Evolutionary conservation across 2,329 filamentous ascomycete species (phyloP), one percentile per base, ranked within the genome.

Genomic region (Xylariaceae sp.): DNA sequence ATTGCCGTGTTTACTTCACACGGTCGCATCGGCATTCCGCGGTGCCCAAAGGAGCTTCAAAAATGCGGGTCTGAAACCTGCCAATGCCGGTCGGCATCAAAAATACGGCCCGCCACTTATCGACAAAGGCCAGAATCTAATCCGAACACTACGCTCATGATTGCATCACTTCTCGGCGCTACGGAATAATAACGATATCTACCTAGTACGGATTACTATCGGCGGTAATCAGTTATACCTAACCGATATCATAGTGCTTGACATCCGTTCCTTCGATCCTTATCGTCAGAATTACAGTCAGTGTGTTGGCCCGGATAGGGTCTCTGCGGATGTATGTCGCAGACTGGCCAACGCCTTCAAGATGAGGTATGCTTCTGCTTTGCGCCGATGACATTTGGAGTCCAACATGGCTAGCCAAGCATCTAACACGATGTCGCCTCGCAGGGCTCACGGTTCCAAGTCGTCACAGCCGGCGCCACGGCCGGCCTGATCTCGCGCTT

Each of bases 401-500:
- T 45, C 3, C 42, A 45, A 6, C 4, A 51, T 18, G 18, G 30
- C 11, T 15, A 17, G 10, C 8, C 13, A 42, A 52, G 53, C 10
- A 17, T 44, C 57, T 58, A 50, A 64, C 50, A 53, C 44, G 34
- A 18, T 42, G 13, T 18, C 17, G 10, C 35, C 39, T 54, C 23
- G 6, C 59, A 83, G 81, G 83, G 83, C 73, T 79, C 82, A 56
- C 78, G 73, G 63, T 73, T 81, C 50, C 82, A 86, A 70, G 81
- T 83, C 62, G 77, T 84, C 54, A 72, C 77, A 51, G 82, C 83
- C 48, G 83, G 83, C 57, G 82, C 79, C 52, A 78, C 79, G 66
- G 90, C 94, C 64, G 94, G 94, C 60, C 83, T 97, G 66, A 86
- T 97, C 64, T 94, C 94, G 57, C 88, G 92, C 73, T 97, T 99